phyloP scores from a whole-genome alignment of 306 rosid genomes.

The Begonia masoniana region DNA sequence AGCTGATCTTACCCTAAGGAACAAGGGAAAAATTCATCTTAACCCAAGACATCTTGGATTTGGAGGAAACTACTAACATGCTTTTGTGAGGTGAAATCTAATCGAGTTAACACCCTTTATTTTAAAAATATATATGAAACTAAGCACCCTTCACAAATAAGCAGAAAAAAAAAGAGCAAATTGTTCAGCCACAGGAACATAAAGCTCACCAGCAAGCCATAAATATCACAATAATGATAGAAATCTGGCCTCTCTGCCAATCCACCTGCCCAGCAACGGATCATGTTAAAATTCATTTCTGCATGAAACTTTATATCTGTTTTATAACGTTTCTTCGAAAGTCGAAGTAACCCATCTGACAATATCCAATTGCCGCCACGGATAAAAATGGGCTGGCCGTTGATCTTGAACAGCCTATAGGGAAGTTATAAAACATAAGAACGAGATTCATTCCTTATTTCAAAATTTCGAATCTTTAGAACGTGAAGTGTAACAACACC shows the following conservation, averaged over 20 bases:
- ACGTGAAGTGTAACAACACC: slow-evolving; percentile 26
- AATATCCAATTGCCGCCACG: slow-evolving; percentile 97
- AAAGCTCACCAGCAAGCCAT: slow-evolving; percentile 75
- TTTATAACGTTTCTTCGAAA: slow-evolving; percentile 70
- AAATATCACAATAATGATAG: slow-evolving; percentile 75
- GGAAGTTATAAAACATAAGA: slow-evolving; percentile 11
- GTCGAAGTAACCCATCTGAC: slow-evolving; percentile 86
- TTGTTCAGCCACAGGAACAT: slow-evolving; percentile 5
- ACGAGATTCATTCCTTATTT: slow-evolving; percentile 1
- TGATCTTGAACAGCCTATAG: slow-evolving; percentile 80
- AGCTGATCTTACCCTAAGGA: too few species aligned
- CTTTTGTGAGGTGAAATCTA: too few species aligned
- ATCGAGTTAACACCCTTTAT: too few species aligned
- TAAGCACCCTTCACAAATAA: neutral
- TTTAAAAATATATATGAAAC: too few species aligned
- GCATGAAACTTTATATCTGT: slow-evolving; percentile 91
- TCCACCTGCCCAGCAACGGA: slow-evolving; percentile 99
- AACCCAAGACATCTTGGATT: too few species aligned
- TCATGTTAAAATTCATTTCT: slow-evolving; percentile 92
- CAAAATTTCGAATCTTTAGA: neutral
- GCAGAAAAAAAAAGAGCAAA: neutral
- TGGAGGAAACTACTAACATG: too few species aligned
- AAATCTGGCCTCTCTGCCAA: slow-evolving; percentile 93
- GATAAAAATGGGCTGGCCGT: slow-evolving; percentile 76
- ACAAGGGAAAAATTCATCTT: too few species aligned